Base-by-base conservation (phyloP, 2,329 filamentous ascomycete genomes). In the Phaeosphaeria sp. region DNA sequence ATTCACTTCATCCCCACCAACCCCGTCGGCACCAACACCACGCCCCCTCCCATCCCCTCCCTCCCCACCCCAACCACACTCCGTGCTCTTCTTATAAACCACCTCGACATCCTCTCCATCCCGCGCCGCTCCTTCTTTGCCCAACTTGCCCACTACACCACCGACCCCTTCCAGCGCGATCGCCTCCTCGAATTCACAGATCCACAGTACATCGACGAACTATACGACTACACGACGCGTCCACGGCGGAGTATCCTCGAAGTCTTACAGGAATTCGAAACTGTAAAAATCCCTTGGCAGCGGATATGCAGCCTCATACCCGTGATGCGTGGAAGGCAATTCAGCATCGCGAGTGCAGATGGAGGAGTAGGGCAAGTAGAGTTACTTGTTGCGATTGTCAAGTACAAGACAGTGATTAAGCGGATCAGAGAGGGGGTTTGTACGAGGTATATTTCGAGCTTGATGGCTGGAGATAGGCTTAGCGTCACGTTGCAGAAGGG, bases 161-260 rank as follows among this genome's bases (percentile, higher is more conserved):
- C 81, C 0, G 86, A 96, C 67, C 74, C 81, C 1, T 87, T 88
- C 68, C 94, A 99, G 69, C 88, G 87, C 66, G 90, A 95, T 60
- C 87, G 94, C 1, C 85, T 99, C 0, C 77, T 90, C 9, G 95
- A 99, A 72, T 95, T 99, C 68, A 89, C 88, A 1, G 86, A 90
- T 67, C 87, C 92, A 0, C 85, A 90, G 46, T 91, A 89, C 67
- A 87, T 94, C 6, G 93, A 98, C 67, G 95, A 99, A 67, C 89
- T 97, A 55, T 98, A 92, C 79, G 94, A 99, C 78, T 99, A 99
- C 73, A 95, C 95, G 1, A 93, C 93, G 0, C 88, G 95, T 9
- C 91, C 94, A 0, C 89, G 93, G 33, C 89, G 95, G 33, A 96
- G 91, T 57, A 97, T 98, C 56, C 81, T 99, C 6, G 95, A 99